phyloP scores from a whole-genome alignment of 2,329 filamentous ascomycete genomes.

The Monilinia fructicola region DNA sequence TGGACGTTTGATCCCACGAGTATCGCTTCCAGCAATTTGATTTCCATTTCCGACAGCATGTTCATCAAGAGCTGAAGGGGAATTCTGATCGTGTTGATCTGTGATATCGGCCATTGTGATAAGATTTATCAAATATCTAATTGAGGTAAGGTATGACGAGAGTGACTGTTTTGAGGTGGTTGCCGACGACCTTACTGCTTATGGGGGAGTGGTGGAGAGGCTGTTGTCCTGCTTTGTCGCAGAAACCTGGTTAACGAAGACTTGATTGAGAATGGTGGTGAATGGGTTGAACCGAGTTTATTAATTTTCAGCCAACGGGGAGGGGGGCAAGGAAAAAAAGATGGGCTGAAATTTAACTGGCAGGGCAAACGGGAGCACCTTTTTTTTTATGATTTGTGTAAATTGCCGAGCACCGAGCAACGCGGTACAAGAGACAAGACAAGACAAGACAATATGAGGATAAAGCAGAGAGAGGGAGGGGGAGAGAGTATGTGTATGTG shows the following conservation, averaged over 20 bases:
- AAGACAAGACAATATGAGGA: too few relatives aligned
- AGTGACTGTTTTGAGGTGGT: conserved; percentile 41
- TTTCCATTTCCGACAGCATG: conserved; percentile 74
- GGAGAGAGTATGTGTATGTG: conserved; percentile 21
- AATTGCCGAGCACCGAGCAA: conserved; percentile 15
- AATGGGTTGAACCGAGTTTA: conserved; percentile 33
- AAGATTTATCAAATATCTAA: conserved; percentile 22
- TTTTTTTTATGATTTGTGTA: not conserved
- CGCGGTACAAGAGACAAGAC: conserved; percentile 17
- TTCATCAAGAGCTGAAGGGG: conserved; percentile 72
- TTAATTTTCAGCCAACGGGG: conserved; percentile 14
- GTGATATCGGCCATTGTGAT: conserved; percentile 73
- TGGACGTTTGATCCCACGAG: conserved; percentile 84
- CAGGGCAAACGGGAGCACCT: conserved; percentile 13
- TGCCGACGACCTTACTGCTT: conserved; percentile 43
- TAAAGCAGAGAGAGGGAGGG: too few relatives aligned
- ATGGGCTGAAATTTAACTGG: conserved; percentile 22
- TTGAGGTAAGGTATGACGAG: conserved; percentile 41
- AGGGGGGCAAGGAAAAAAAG: not conserved
- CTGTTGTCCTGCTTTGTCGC: conserved; percentile 40
- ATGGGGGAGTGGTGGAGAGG: conserved; percentile 37
- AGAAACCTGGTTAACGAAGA: conserved; percentile 40
- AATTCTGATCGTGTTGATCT: conserved; percentile 74
- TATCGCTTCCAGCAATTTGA: conserved; percentile 53
- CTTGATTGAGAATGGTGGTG: conserved; percentile 41